Evolutionary conservation across 768 basidiomycete genomes (phyloP), one percentile per base, ranked within the genome.

Genomic region (Brasilioporus rufonigricans): DNA sequence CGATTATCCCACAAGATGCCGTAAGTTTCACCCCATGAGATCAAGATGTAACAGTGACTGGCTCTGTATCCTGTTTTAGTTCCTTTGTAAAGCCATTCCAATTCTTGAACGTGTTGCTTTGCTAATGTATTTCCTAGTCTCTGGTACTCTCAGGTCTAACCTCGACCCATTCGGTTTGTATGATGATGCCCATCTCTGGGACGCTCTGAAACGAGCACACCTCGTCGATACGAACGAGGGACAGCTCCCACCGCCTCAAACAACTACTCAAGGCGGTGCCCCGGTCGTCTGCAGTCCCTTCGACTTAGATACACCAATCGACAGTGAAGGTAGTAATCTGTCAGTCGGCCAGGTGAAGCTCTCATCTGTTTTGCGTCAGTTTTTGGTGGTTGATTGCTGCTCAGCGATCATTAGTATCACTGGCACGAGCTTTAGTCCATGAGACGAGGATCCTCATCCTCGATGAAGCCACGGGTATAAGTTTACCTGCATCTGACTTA

Each of bases 361-460:
- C 18, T 9, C 23, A n/a, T 5, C n/a, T 12, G 7, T 23, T 1
- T 24, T 36, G 12, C 0, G 2, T 35, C 4, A 19, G 32, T 41
- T 38, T 6, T 14, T 43, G 10, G 12, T 33, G 36, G 29, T 39
- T 56, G 5, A 56, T 27, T 81, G 83, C 77, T 79, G 46, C 47
- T 58, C 60, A 93, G 83, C 80, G 93, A 23, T 90, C 87, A 11
- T 75, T 96, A 31, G 89, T 96, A 19, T 91, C 90, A 3, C 78
- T 96, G 29, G 95, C 95, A 16, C 79, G 95, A 32, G 95, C 94
- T 0, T 72, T 97, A 24, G 93, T 96, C 32, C 91, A 93, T 61
- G 82, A 93, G 65, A 80, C 87, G 13, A 86, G 83, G 66, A 83
- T 96, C 31, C 84, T 95, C 46, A 84, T 97, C 44, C 76, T 98